Evolutionary conservation across 257 asterid genomes (phyloP).

Genomic region (Schizonepeta tenuifolia): DNA sequence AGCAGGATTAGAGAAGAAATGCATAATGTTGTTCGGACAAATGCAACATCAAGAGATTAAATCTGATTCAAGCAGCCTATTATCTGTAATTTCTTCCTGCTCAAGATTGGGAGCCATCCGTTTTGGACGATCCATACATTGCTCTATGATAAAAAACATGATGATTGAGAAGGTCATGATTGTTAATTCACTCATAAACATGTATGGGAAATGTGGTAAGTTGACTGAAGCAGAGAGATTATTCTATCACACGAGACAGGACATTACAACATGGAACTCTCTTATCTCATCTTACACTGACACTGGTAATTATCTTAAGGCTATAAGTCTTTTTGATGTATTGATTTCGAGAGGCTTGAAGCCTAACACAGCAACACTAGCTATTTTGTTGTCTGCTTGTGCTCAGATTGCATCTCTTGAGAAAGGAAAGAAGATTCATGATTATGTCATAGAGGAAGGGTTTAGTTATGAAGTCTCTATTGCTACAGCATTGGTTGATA

Average conservation of each 20-base stretch:
- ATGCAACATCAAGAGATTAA: slow-evolving; percentile 58
- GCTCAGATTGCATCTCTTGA: slow-evolving; percentile 57
- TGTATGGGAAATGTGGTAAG: slow-evolving; percentile 68
- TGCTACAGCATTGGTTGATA: slow-evolving; percentile 69
- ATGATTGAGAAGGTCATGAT: slow-evolving; percentile 48
- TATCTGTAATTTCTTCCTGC: slow-evolving; percentile 67
- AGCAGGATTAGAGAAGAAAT: slow-evolving; percentile 56
- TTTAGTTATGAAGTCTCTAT: slow-evolving; percentile 45
- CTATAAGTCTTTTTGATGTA: slow-evolving; percentile 53
- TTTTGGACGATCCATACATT: slow-evolving; percentile 65
- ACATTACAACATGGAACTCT: slow-evolving; percentile 66
- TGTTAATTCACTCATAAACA: slow-evolving; percentile 66
- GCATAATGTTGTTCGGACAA: slow-evolving; percentile 59
- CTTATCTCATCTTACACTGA: slow-evolving; percentile 58
- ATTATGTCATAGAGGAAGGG: slow-evolving; percentile 49
- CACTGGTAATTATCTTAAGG: slow-evolving; percentile 52
- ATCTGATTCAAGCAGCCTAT: slow-evolving; percentile 49
- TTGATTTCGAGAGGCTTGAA: slow-evolving; percentile 54
- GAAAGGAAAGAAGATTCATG: slow-evolving; percentile 56
- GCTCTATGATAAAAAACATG: slow-evolving; percentile 48
- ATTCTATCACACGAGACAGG: slow-evolving; percentile 41
- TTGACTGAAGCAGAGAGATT: slow-evolving; percentile 48
- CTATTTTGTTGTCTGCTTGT: slow-evolving; percentile 66
- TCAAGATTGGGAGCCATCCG: slow-evolving; percentile 49
- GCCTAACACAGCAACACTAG: slow-evolving; percentile 64